Percentiles rank a stretch among this genome's conserved stretches.
phyloP scores from a whole-genome alignment of 208 protist species.

The Endotrypanum monterogeii region DNA sequence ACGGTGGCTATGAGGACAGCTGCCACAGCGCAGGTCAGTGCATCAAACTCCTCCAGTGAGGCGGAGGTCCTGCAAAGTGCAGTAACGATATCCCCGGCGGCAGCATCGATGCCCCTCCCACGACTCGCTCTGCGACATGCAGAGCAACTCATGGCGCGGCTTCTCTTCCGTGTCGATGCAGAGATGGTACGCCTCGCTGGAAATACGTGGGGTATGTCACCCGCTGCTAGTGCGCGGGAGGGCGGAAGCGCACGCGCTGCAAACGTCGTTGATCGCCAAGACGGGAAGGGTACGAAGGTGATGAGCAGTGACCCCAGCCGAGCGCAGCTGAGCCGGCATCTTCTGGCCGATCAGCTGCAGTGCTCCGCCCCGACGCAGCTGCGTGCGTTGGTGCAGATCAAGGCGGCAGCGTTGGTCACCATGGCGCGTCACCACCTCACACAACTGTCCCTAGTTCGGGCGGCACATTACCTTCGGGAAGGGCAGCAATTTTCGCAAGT shows the following conservation, averaged over 20 bases:
- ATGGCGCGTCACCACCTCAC: constrained; percentile 42
- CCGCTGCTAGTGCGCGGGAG: neutral
- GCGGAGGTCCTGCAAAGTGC: neutral
- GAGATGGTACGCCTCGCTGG: constrained; percentile 32
- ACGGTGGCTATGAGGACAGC: constrained; percentile 25
- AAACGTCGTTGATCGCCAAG: neutral
- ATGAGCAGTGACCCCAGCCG: neutral
- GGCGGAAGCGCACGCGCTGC: neutral
- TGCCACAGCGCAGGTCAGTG: constrained; percentile 12
- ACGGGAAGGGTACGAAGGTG: neutral
- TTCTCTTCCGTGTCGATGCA: constrained; percentile 29
- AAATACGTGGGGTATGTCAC: constrained; percentile 20
- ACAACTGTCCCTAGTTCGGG: constrained; percentile 37
- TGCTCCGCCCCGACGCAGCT: constrained; percentile 31
- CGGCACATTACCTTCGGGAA: constrained; percentile 34
- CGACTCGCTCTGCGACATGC: constrained; percentile 23
- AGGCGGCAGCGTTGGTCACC: constrained; percentile 45
- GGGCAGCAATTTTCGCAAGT: constrained; percentile 49
- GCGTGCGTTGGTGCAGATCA: constrained; percentile 58
- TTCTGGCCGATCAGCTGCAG: constrained; percentile 15
- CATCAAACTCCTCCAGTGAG: neutral
- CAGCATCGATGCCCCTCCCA: constrained; percentile 9
- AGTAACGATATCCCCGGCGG: neutral
- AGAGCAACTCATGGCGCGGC: constrained; percentile 24
- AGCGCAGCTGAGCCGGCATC: neutral